These are phyloP conservation scores for Alnus glutinosa DNA, from an alignment of 306 rosid species.

Conservation along the genomic window DNA sequence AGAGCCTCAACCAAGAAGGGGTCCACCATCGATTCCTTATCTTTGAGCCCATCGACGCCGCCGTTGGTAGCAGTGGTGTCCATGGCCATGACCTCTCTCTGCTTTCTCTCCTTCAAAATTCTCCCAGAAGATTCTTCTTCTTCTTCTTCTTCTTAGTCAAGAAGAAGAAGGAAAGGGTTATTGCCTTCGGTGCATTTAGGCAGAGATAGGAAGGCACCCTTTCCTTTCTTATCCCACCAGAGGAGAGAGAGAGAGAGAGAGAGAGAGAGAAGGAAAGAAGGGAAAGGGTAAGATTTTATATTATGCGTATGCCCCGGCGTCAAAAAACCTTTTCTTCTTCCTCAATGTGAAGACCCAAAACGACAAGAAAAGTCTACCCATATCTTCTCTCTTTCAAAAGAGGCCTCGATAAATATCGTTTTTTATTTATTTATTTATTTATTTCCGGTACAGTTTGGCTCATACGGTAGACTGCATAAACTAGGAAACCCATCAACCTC, in stretches of 20 bases:
- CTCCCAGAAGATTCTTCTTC: conserved; percentile 2
- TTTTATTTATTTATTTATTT: background rate
- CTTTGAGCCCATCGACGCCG: conserved; percentile 38
- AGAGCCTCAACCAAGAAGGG: conserved; percentile 93
- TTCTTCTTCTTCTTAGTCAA: conserved; percentile 13
- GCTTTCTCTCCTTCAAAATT: background rate
- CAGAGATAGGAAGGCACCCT: conserved; percentile 6
- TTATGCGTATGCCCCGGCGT: background rate
- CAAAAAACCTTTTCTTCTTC: background rate
- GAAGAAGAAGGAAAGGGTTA: conserved; percentile 37
- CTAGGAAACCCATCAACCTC: too few relatives aligned
- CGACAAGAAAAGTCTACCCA: conserved; percentile 8
- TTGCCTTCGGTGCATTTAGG: conserved; percentile 34
- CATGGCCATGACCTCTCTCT: conserved; percentile 40
- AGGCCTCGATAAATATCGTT: background rate
- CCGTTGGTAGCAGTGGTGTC: conserved; percentile 50
- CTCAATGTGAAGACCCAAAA: conserved; percentile 8
- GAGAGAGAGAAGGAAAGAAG: background rate
- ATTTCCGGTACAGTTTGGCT: too few relatives aligned
- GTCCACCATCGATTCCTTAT: conserved; percentile 76
- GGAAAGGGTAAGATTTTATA: background rate
- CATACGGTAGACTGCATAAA: too few relatives aligned
- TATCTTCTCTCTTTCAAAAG: background rate
- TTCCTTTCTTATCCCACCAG: conserved; percentile 17
- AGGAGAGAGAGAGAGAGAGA: background rate